phyloP scores from a whole-genome alignment of 202 grass and related monocot genomes.

The Eragrostis tef region DNA sequence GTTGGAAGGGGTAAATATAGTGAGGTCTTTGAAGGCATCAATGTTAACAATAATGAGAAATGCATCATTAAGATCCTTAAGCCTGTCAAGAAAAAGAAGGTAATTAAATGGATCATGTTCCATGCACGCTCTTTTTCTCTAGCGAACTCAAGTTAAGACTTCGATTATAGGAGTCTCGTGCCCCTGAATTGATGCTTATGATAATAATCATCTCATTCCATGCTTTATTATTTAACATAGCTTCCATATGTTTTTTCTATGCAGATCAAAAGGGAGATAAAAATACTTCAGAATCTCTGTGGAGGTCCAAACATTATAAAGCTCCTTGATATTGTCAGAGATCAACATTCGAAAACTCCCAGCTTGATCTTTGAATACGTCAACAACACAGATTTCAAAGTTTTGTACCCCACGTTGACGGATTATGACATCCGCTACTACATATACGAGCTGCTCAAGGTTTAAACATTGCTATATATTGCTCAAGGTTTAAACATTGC shows the following conservation, averaged over 20 bases:
- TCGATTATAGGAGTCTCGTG: constrained; percentile 1
- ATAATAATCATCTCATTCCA: constrained; percentile 15
- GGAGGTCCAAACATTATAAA: constrained; percentile 93
- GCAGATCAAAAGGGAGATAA: constrained; percentile 99
- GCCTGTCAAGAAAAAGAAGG: constrained; percentile 99
- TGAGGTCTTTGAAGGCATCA: constrained; percentile 99
- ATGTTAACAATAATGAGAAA: constrained; percentile 87
- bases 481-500: no score
- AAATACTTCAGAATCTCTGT: constrained; percentile 98
- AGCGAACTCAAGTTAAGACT: background rate
- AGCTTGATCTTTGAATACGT: constrained; percentile 96
- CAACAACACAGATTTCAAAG: constrained; percentile 98
- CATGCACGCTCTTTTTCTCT: constrained; percentile 6
- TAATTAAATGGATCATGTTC: constrained; percentile 50
- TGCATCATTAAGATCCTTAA: constrained; percentile 99
- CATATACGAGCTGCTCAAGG: constrained; percentile 97
- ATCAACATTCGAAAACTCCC: constrained; percentile 91
- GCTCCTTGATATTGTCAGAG: constrained; percentile 89
- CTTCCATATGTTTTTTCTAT: constrained; percentile 39
- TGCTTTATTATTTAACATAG: constrained; percentile 28
- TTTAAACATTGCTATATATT: constrained; percentile 33
- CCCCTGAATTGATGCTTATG: background rate
- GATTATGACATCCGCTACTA: constrained; percentile 99
- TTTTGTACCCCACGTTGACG: constrained; percentile 82
- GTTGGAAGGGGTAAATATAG: constrained; percentile 98